Evolutionary conservation across 78 protist species (phyloP), one percentile per base, ranked within the genome.

Genomic region (Dictyostelium firmibasis): DNA sequence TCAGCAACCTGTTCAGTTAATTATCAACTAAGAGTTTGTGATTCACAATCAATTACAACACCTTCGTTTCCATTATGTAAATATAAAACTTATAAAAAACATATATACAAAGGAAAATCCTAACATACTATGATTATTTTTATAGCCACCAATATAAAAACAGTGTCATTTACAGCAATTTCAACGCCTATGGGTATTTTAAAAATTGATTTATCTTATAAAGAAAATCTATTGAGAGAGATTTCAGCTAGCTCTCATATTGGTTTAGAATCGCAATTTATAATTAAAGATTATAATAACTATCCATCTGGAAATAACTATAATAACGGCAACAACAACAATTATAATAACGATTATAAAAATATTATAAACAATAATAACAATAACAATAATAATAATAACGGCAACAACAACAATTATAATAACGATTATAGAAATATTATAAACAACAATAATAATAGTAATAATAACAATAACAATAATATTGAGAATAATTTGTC

Each of bases 261-360:
- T 4, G 87, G 82, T 25, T 70, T 89, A 47, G 94, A 89, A 27
- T 89, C 94, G 33, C 94, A 89, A 67, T 89, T 89, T 81, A 89
- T 89, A 23, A 89, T 89, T 47, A 89, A 89, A 60, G 94, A 89
- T 13, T 89, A 89, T 50, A 89, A 89, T 33, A 89, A 89, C 29
- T 23, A 20, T 33, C 16, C 77, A 60, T 25, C 31, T 27, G 25
- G 13, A 14, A 23, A 25, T 7, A 83, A 83, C 0, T 16, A 62
- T 38, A 38, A 83, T 36, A 62, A 62, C 64, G 64, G 18, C 38
- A 31, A 14, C 13, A 86, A 74, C 11, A 85, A 76, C 35, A 50
- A 47, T 44, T 44, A 85, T 60, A 70, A 85, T 33, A 33, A 11
- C 7, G 33, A 72, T 33, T 33, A 31, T 33, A 62, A 62, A 2